A percentile compares a stretch with the other conserved stretches of the same genome.
Conservation (phyloP, 2,329 filamentous ascomycete genomes). For the Ciborinia camelliae region DNA sequence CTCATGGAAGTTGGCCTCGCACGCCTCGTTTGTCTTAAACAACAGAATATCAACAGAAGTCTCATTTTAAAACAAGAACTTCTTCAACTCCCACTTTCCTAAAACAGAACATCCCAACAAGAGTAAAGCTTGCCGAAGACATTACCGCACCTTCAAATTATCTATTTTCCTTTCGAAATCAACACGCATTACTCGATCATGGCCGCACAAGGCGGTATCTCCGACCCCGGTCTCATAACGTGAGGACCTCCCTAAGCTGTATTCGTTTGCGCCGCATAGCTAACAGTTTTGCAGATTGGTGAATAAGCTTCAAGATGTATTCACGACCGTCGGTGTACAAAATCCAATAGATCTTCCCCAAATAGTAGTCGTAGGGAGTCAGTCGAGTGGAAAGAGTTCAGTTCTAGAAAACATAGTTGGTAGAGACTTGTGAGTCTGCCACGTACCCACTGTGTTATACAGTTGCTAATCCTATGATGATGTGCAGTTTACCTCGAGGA, state of each 20-base stretch:
- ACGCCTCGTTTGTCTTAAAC: slow-evolving; percentile 19
- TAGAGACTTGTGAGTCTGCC: slow-evolving; percentile 81
- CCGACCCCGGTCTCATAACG: slow-evolving; percentile 65
- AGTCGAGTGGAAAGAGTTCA: slow-evolving; percentile 99
- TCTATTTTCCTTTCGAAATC: not conserved
- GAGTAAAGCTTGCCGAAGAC: not conserved
- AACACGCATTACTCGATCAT: slow-evolving; percentile 18
- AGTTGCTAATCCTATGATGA: slow-evolving; percentile 33
- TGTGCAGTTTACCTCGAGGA: slow-evolving; percentile 80
- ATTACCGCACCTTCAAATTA: not conserved
- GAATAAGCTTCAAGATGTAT: slow-evolving; percentile 99
- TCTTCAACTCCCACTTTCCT: slow-evolving; percentile 3
- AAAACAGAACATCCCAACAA: slow-evolving; percentile 4
- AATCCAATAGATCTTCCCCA: slow-evolving; percentile 99
- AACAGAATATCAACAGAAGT: slow-evolving; percentile 19
- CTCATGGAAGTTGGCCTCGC: slow-evolving; percentile 16
- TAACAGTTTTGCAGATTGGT: slow-evolving; percentile 60
- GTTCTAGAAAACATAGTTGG: slow-evolving; percentile 98
- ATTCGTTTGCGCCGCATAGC: slow-evolving; percentile 30
- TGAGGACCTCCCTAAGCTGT: slow-evolving; percentile 40
- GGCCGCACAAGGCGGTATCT: slow-evolving; percentile 53
- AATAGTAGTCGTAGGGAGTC: slow-evolving; percentile 96
- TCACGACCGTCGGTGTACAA: slow-evolving; percentile 96
- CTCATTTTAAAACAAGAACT: not conserved
- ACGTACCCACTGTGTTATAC: slow-evolving; percentile 21